These are phyloP conservation scores for Pseudocercospora pini-densiflorae DNA, from an alignment of 2,329 filamentous ascomycete species.

Conservation along the genomic window DNA sequence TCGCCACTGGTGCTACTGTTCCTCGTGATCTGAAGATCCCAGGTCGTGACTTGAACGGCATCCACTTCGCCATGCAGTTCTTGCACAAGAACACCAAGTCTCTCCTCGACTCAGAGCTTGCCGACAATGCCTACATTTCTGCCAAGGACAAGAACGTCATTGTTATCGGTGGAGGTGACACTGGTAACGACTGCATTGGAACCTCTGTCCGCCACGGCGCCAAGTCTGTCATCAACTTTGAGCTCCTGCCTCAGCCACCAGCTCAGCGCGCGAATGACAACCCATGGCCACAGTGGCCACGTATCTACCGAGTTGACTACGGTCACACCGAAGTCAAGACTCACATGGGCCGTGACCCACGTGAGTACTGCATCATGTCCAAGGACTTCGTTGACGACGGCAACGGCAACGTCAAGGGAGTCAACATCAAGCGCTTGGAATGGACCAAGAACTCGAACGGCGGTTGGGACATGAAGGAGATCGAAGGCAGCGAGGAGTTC, in stretches of 20 bases:
- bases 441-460: constrained; percentile 90
- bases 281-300: constrained; percentile 98
- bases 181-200: constrained; percentile 96
- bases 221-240: constrained; percentile 96
- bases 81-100: constrained; percentile 98
- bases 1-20: constrained; percentile 91
- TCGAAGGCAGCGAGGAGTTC: constrained; percentile 91
- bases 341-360: constrained; percentile 93
- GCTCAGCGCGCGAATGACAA: constrained; percentile 90
- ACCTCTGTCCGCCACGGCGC: constrained; percentile 94
- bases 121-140: constrained; percentile 84
- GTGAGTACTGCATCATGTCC: constrained; percentile 98
- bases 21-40: constrained; percentile 91
- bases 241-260: constrained; percentile 90
- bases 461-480: constrained; percentile 98
- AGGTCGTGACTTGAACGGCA: constrained; percentile 82
- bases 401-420: constrained; percentile 85
- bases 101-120: constrained; percentile 85
- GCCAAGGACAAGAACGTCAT: constrained; percentile 96
- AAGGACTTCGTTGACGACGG: constrained; percentile 95
- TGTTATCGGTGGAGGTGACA: constrained; percentile 97
- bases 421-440: constrained; percentile 93
- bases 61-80: constrained; percentile 98
- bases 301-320: constrained; percentile 98
- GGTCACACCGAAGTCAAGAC: constrained; percentile 95